These are phyloP conservation scores for Trichoderma semiorbis DNA, from an alignment of 2,329 filamentous ascomycete genomes.

Conservation along the genomic window DNA sequence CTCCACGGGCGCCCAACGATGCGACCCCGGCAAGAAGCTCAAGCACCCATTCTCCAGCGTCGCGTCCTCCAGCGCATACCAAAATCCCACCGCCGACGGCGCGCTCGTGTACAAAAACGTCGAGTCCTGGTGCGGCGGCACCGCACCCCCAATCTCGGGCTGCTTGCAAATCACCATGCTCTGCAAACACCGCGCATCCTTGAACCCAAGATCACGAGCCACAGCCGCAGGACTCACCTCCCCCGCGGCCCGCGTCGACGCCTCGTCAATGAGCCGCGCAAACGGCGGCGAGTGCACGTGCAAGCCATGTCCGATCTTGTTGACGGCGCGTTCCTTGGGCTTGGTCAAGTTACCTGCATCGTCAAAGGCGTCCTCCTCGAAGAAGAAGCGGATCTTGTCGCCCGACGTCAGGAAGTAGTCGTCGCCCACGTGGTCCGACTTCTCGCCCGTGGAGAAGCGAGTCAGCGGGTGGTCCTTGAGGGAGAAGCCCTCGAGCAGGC, in stretches of 20 bases:
- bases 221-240: slow-evolving; percentile 54
- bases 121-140: slow-evolving; percentile 87
- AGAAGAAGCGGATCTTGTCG: slow-evolving; percentile 94
- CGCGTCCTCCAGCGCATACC: slow-evolving; percentile 95
- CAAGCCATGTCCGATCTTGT: slow-evolving; percentile 80
- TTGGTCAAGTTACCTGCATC: slow-evolving; percentile 61
- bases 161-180: slow-evolving; percentile 99
- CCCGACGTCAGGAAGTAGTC: slow-evolving; percentile 88
- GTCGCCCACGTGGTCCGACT: slow-evolving; percentile 78
- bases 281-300: slow-evolving; percentile 68
- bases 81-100: slow-evolving; percentile 88
- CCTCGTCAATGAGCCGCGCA: slow-evolving; percentile 52
- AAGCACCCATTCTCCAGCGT: slow-evolving; percentile 83
- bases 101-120: slow-evolving; percentile 90
- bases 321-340: slow-evolving; percentile 81
- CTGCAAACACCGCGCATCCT: slow-evolving; percentile 75
- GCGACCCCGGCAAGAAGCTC: slow-evolving; percentile 79
- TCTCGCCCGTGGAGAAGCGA: slow-evolving; percentile 82
- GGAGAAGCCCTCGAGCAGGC: slow-evolving; percentile 70
- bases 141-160: slow-evolving; percentile 88
- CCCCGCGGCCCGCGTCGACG: slow-evolving; percentile 31
- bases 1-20: slow-evolving; percentile 66
- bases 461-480: slow-evolving; percentile 89
- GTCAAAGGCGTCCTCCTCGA: slow-evolving; percentile 89
- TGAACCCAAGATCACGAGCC: slow-evolving; percentile 68